phyloP scores from a whole-genome alignment of 73 alveolate species.

The Paramecium primaurelia region DNA sequence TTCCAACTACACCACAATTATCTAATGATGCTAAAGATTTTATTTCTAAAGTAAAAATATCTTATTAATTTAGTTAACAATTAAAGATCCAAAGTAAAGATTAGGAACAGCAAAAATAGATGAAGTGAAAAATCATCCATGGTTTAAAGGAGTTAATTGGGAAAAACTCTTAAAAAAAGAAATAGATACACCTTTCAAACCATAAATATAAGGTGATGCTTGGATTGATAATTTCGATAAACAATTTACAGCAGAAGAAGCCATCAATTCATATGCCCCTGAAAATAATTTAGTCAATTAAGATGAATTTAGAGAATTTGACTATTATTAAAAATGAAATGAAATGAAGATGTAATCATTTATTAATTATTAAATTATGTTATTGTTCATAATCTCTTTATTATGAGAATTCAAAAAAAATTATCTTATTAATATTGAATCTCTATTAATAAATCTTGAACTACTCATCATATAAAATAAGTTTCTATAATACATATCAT shows the following conservation, averaged over 20 bases:
- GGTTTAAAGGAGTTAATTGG: conserved; percentile 71
- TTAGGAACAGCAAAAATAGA: conserved; percentile 74
- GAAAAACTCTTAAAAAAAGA: conserved; percentile 50
- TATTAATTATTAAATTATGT: not conserved
- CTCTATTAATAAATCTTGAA: too few relatives aligned
- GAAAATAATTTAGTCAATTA: not conserved
- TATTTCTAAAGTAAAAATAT: conserved; percentile 55
- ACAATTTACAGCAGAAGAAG: conserved; percentile 62
- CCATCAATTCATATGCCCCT: conserved; percentile 57
- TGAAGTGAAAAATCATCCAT: conserved; percentile 81
- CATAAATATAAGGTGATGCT: conserved; percentile 52
- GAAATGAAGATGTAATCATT: not conserved
- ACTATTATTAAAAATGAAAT: conserved; percentile 11
- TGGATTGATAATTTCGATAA: conserved; percentile 59
- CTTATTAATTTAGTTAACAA: conserved; percentile 16
- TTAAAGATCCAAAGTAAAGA: conserved; percentile 76
- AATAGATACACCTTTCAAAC: conserved; percentile 66
- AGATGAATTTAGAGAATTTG: conserved; percentile 47
- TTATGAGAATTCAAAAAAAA: too few relatives aligned
- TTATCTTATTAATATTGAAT: too few relatives aligned
- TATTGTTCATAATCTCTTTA: too few relatives aligned
- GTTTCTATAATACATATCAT: not conserved
- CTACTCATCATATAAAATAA: not conserved
- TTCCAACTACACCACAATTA: conserved; percentile 60
- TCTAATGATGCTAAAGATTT: conserved; percentile 69